Conservation (phyloP, 805 yeast species). For the Cyberlindnera suaveolens region DNA sequence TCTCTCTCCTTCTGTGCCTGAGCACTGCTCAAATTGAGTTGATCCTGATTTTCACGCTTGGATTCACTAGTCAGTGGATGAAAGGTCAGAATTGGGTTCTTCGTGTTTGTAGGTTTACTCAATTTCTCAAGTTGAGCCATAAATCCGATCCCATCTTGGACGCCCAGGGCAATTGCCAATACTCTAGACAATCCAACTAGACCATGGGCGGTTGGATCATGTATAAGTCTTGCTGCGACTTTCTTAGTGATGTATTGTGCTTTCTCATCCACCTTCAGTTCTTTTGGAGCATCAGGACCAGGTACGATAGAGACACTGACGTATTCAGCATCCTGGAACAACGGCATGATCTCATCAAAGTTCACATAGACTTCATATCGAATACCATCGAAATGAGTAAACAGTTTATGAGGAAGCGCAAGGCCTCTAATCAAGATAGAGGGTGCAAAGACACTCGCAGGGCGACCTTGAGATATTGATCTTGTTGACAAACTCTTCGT, state of each 20-base stretch:
- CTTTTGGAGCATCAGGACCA: constrained; percentile 39
- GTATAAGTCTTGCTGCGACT: constrained; percentile 47
- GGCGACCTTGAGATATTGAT: constrained; percentile 20
- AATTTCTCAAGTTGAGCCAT: constrained; percentile 45
- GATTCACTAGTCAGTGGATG: constrained; percentile 47
- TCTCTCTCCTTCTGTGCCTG: constrained; percentile 17
- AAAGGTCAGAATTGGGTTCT: constrained; percentile 37
- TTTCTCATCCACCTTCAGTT: constrained; percentile 6
- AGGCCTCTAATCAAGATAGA: constrained; percentile 47
- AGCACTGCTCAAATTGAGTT: constrained; percentile 17
- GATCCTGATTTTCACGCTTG: constrained; percentile 26
- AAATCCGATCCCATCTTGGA: constrained; percentile 45
- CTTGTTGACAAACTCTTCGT: constrained; percentile 17
- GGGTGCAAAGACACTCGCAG: constrained; percentile 21
- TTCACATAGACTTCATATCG: constrained; percentile 41
- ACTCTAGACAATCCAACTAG: constrained; percentile 48
- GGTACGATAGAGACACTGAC: constrained; percentile 46
- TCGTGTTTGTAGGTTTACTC: constrained; percentile 25
- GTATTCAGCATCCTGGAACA: constrained; percentile 33
- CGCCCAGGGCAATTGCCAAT: constrained; percentile 51
- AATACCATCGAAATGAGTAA: constrained; percentile 16
- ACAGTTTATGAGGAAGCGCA: constrained; percentile 45
- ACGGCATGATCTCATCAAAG: constrained; percentile 30
- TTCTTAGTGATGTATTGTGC: constrained; percentile 5
- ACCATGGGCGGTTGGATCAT: constrained; percentile 27